These are phyloP conservation scores for Mycena kentingensis DNA, from an alignment of 768 basidiomycete species.

Conservation along the genomic window DNA sequence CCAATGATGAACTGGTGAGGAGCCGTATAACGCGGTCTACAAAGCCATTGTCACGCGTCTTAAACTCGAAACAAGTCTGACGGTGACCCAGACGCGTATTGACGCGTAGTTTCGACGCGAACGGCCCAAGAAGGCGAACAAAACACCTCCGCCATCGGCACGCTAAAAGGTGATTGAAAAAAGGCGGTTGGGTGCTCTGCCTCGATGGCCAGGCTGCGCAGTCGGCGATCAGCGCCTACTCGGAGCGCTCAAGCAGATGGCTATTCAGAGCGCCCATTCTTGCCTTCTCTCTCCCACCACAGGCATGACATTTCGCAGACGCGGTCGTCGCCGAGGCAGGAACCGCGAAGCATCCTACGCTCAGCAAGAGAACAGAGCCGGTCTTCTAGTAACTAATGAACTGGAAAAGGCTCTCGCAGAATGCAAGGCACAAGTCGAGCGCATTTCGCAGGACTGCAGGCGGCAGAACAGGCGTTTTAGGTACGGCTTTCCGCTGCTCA, in stretches of 20 bases:
- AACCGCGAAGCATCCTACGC: constrained; percentile 27
- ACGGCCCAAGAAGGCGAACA: constrained; percentile 6
- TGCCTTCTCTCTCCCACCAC: background rate
- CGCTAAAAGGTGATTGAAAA: no score
- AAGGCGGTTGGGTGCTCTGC: no score
- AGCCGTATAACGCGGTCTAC: constrained; percentile 37
- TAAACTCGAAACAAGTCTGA: constrained; percentile 24
- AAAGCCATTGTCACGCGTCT: constrained; percentile 37
- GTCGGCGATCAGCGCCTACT: background rate
- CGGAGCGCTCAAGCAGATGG: background rate
- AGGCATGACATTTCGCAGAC: constrained; percentile 10
- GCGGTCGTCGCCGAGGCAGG: background rate
- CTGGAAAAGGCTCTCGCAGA: constrained; percentile 50
- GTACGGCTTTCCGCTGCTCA: constrained; percentile 29
- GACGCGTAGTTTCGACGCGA: constrained; percentile 31
- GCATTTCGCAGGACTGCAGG: constrained; percentile 49
- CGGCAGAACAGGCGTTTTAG: constrained; percentile 51
- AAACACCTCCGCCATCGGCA: no score
- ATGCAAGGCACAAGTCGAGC: constrained; percentile 46
- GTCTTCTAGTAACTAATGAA: constrained; percentile 50
- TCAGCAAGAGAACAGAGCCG: constrained; percentile 36
- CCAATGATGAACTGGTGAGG: no score
- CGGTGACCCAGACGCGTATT: constrained; percentile 33
- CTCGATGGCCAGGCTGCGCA: no score
- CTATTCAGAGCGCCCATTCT: constrained; percentile 1